These are phyloP conservation scores for Babesia microti DNA, from an alignment of 169 alveolate species.

Conservation along the genomic window DNA sequence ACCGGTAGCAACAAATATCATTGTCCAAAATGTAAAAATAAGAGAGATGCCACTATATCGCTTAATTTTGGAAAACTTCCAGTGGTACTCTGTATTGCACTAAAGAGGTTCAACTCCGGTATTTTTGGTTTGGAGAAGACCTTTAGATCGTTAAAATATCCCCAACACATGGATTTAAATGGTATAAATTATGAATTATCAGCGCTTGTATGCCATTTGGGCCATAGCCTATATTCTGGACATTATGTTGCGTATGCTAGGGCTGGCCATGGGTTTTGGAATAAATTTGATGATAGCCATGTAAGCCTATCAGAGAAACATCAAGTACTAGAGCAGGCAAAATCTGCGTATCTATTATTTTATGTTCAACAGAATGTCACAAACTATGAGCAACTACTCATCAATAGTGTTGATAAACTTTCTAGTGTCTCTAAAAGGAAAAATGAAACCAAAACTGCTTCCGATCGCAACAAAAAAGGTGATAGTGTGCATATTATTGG, in stretches of 20 bases:
- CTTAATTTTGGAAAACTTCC: slow-evolving; percentile 49
- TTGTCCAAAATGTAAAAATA: slow-evolving; percentile 46
- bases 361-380: slow-evolving; percentile 7
- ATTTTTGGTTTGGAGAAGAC: slow-evolving; percentile 9
- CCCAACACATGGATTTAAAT: slow-evolving; percentile 19
- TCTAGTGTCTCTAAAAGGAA: slow-evolving; percentile 1
- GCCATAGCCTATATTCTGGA: slow-evolving; percentile 26
- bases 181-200: slow-evolving; percentile 31
- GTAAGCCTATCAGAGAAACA: slow-evolving; percentile 17
- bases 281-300: slow-evolving; percentile 16
- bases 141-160: slow-evolving; percentile 8
- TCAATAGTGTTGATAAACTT: not conserved
- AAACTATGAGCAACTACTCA: slow-evolving; percentile 1
- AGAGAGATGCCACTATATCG: slow-evolving; percentile 53
- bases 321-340: slow-evolving; percentile 8
- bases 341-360: slow-evolving; percentile 33
- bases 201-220: slow-evolving; percentile 42
- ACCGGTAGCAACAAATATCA: slow-evolving; percentile 48
- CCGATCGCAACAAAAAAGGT: not conserved
- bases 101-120: slow-evolving; percentile 43
- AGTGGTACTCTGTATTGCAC: slow-evolving; percentile 39
- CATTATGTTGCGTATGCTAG: slow-evolving; percentile 27
- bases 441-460: slow-evolving; percentile 1
- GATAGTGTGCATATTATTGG: too few relatives aligned
- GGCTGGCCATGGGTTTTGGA: slow-evolving; percentile 46